Percentiles rank a stretch among this genome's conserved stretches.
phyloP scores from a whole-genome alignment of 2,329 filamentous ascomycete species.

The Cladosporium cucumerinum region DNA sequence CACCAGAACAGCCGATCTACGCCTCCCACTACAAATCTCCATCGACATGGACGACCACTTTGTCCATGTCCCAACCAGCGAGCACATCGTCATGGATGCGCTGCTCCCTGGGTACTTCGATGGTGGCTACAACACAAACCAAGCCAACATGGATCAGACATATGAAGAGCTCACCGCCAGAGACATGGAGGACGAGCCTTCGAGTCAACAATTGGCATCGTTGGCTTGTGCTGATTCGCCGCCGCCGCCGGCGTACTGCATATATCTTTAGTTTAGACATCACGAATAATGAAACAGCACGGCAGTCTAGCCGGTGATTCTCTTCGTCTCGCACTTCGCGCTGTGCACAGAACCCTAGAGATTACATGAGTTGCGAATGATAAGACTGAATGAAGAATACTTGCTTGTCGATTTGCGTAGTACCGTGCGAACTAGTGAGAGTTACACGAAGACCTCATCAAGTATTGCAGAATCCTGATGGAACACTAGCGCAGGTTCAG shows the following conservation, averaged over 20 bases:
- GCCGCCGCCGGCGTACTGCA: background rate
- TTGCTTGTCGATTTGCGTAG: background rate
- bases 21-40: background rate
- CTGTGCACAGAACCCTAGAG: background rate
- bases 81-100: background rate
- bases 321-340: background rate
- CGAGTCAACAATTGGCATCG: background rate
- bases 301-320: background rate
- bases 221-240: background rate
- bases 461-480: background rate
- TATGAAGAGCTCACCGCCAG: background rate
- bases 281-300: background rate
- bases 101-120: background rate
- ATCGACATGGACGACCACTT: background rate
- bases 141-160: background rate
- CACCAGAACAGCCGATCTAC: background rate
- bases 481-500: background rate
- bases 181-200: background rate
- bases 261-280: background rate
- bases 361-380: no score
- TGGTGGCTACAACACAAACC: background rate
- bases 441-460: background rate
- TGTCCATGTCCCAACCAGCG: background rate
- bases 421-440: background rate
- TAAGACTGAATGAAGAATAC: background rate